These are phyloP conservation scores for Ceratobasidium papillatum DNA, from an alignment of 1,284 basidiomycete species.

Conservation along the genomic window DNA sequence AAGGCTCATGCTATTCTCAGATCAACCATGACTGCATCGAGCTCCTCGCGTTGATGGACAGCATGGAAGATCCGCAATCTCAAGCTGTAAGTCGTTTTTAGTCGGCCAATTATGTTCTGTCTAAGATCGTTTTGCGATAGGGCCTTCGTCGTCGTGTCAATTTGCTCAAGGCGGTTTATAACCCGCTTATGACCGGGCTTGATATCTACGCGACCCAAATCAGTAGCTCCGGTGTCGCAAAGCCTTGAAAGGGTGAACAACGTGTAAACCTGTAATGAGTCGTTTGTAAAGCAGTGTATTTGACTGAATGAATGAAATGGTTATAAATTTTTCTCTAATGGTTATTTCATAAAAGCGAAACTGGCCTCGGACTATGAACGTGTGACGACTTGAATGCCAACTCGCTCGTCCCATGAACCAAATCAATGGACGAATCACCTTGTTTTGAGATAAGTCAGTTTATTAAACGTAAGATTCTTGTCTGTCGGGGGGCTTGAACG, in stretches of 20 bases:
- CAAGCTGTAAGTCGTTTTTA: not conserved
- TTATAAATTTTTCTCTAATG: too few relatives aligned
- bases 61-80: not conserved
- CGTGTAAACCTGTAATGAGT: too few relatives aligned
- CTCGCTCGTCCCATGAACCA: too few relatives aligned
- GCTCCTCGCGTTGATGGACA: not conserved
- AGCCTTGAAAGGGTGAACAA: not conserved
- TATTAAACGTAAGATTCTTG: too few relatives aligned
- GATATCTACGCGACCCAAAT: not conserved
- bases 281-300: too few relatives aligned
- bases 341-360: too few relatives aligned
- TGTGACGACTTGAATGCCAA: too few relatives aligned
- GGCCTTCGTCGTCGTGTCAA: not conserved
- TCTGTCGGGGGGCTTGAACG: too few relatives aligned
- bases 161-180: not conserved
- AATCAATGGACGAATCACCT: too few relatives aligned
- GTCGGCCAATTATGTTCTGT: not conserved
- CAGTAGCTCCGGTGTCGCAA: not conserved
- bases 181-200: not conserved
- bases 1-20: not conserved
- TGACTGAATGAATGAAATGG: too few relatives aligned
- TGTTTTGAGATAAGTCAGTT: too few relatives aligned
- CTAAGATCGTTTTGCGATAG: not conserved
- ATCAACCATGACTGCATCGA: not conserved
- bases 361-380: too few relatives aligned